Evolutionary conservation across 805 yeast species (phyloP), one percentile per base, ranked within the genome.

Genomic region (Kodamaea laetipori): DNA sequence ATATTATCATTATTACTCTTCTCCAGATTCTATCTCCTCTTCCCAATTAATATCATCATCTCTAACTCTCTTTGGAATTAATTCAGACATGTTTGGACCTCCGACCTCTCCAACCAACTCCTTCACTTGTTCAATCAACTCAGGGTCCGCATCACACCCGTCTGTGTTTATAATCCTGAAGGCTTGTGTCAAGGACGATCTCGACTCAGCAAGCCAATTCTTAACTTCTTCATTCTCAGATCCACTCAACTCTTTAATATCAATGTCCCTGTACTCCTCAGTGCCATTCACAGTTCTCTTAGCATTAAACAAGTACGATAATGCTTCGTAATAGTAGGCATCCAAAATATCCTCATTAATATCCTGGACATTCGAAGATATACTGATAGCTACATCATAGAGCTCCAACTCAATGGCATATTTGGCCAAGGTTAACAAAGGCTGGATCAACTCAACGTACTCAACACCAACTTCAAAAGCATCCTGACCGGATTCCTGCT

Each of bases 291-390:
- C 49, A 10, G 55, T 26, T 45, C 53, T 54, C 43, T 67, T 69
- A 16, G 70, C 71, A 39, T 52, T 54, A 45, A 86, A 64, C 49
- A 80, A 61, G 56, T 82, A 74, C 0, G 94, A 81, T 55, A 90
- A 79, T 0, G 94, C 95, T 57, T 88, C 95, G 50, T 90, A 67
- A 60, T 94, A 94, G 57, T 78, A 85, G 30, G 84, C 76, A 56
- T 94, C 98, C 45, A 88, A 71, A 48, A 88, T 80, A 54, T 82
- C 84, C 54, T 92, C 97, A 65, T 92, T 90, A 36, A 92, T 78
- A 47, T 86, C 92, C 54, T 84, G 83, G 12, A 84, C 73, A 18
- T 76, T 74, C 12, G 75, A 66, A 9, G 89, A 73, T n/a, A 89
- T 81, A n/a, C 77, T 74, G 3, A 79, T 68, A 3, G 86, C 86